Evolutionary conservation across 2,329 filamentous ascomycete species (phyloP).

Genomic region (Sodiomyces alkalinus): DNA sequence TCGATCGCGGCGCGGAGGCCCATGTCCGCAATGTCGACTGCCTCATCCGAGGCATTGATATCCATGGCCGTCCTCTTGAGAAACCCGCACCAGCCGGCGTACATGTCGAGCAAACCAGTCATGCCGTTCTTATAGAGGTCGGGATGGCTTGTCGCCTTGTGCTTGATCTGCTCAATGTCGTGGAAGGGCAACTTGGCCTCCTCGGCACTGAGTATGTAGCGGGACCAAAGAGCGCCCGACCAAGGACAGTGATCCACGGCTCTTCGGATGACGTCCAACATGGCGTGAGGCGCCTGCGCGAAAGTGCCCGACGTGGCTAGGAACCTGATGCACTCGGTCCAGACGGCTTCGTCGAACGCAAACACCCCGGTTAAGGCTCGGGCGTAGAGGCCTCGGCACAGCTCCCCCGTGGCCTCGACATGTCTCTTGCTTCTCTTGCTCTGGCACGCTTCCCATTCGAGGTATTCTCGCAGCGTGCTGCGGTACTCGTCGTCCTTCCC

Average conservation of each 20-base stretch:
- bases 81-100: slow-evolving; percentile 89
- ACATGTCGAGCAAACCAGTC: slow-evolving; percentile 78
- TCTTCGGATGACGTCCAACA: slow-evolving; percentile 61
- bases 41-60: slow-evolving; percentile 60
- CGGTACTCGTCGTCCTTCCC: slow-evolving; percentile 41
- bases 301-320: slow-evolving; percentile 34
- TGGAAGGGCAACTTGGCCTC: slow-evolving; percentile 60
- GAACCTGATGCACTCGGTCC: slow-evolving; percentile 75
- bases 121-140: slow-evolving; percentile 75
- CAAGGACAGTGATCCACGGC: slow-evolving; percentile 86
- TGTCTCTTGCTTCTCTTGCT: slow-evolving; percentile 37
- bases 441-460: slow-evolving; percentile 68
- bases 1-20: slow-evolving; percentile 77
- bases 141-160: slow-evolving; percentile 75
- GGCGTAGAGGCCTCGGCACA: slow-evolving; percentile 57
- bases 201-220: slow-evolving; percentile 75
- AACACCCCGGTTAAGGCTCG: slow-evolving; percentile 58
- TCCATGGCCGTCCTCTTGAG: slow-evolving; percentile 74
- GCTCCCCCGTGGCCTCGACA: slow-evolving; percentile 26
- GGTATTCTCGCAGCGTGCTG: slow-evolving; percentile 46
- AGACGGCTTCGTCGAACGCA: slow-evolving; percentile 57
- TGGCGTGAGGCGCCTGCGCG: slow-evolving; percentile 22
- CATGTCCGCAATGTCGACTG: slow-evolving; percentile 78
- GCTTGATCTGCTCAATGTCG: slow-evolving; percentile 79
- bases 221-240: slow-evolving; percentile 82